These are phyloP conservation scores for Apium graveolens DNA, from an alignment of 129 eudicot genomes.

Conservation along the genomic window DNA sequence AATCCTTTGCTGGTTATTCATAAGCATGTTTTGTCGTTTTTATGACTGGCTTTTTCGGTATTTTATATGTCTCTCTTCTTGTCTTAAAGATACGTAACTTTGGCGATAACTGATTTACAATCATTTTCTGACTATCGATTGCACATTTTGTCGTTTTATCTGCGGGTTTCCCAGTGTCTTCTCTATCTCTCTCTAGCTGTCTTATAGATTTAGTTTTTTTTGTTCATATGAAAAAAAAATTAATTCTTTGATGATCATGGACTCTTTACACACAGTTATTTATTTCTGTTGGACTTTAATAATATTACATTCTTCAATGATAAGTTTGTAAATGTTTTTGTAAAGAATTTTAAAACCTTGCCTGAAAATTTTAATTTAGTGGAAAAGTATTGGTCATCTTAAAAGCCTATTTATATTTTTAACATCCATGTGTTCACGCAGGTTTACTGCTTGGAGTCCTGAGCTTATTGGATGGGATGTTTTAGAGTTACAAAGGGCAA, in stretches of 20 bases:
- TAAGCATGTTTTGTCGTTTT: not conserved
- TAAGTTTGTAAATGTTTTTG: not conserved
- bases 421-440: not conserved
- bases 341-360: not conserved
- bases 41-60: not conserved
- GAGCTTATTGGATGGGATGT: constrained; percentile 59
- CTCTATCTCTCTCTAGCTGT: not conserved
- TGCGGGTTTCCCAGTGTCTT: not conserved
- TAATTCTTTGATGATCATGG: not conserved
- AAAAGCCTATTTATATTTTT: not conserved
- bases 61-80: not conserved
- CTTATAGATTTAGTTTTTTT: not conserved
- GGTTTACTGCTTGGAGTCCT: constrained; percentile 1
- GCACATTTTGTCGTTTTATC: not conserved
- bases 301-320: not conserved
- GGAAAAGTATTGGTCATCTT: not conserved
- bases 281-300: not conserved
- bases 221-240: not conserved
- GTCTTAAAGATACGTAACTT: not conserved
- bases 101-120: not conserved
- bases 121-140: not conserved
- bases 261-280: not conserved
- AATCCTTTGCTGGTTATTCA: not conserved
- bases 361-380: not conserved
- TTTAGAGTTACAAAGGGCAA: constrained; percentile 68